Conservation (phyloP, 148 eudicot species). For the Salicornia ramosissima region DNA sequence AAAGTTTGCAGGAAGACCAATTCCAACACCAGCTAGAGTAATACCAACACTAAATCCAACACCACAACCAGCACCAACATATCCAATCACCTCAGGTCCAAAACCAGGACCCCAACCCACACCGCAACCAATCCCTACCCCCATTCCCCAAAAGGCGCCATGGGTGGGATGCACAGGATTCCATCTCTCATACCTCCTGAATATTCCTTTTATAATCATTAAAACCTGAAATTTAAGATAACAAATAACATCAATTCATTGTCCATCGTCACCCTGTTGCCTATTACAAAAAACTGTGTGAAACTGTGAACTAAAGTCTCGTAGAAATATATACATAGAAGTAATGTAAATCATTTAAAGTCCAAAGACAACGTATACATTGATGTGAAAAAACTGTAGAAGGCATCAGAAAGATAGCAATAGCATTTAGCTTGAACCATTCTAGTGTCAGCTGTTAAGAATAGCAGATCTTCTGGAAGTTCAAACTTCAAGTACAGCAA, state of each 20-base stretch:
- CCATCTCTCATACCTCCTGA: slow-evolving; percentile 82
- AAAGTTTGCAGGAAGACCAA: slow-evolving; percentile 83
- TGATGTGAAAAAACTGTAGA: too few species aligned
- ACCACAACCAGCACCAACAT: slow-evolving; percentile 99
- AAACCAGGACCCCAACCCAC: slow-evolving; percentile 99
- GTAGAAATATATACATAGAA: too few species aligned
- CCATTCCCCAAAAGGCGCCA: slow-evolving; percentile 99
- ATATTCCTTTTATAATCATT: slow-evolving; percentile 84
- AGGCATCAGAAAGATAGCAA: too few species aligned
- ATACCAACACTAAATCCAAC: slow-evolving; percentile 85
- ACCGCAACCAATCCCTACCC: slow-evolving; percentile 92
- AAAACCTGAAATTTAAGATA: slow-evolving; percentile 42
- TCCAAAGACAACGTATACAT: too few species aligned
- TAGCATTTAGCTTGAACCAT: too few species aligned
- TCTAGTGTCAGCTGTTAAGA: too few species aligned
- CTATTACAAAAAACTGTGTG: too few species aligned
- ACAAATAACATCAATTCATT: background rate
- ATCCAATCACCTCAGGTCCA: slow-evolving; percentile 95
- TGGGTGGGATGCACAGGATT: slow-evolving; percentile 96
- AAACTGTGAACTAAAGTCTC: too few species aligned
- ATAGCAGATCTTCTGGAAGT: too few species aligned
- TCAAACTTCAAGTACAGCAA: too few species aligned
- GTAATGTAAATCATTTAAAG: too few species aligned
- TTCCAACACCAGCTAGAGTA: slow-evolving; percentile 81
- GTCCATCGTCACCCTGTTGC: background rate